A percentile compares a stretch with the other conserved stretches of the same genome.
Conservation (phyloP, 192 early-diverging fungal species). For the Linnemannia hyalina region DNA sequence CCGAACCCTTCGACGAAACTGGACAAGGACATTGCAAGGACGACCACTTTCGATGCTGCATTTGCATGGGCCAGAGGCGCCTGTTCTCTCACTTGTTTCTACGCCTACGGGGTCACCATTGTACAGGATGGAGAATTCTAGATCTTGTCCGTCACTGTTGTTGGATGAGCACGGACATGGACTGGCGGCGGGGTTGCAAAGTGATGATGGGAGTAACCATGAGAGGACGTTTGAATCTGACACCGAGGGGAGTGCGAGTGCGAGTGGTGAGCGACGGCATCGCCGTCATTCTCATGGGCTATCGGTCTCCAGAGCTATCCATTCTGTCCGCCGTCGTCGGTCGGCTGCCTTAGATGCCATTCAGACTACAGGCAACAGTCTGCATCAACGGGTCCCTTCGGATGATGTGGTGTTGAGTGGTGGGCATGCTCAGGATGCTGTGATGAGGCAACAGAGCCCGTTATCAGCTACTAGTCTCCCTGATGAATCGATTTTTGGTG, state of each 20-base stretch:
- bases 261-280: background rate
- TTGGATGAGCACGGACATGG: background rate
- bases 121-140: slow-evolving; percentile 16
- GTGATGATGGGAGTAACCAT: background rate
- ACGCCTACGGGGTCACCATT: background rate
- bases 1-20: slow-evolving; percentile 3
- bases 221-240: background rate
- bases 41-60: slow-evolving; percentile 36
- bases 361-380: background rate
- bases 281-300: background rate
- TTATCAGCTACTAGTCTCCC: background rate
- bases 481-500: background rate
- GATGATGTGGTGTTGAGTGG: background rate
- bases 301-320: background rate
- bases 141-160: slow-evolving; percentile 25
- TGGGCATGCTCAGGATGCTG: background rate
- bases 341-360: background rate
- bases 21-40: slow-evolving; percentile 10
- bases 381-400: background rate
- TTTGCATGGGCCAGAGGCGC: background rate
- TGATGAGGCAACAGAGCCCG: background rate
- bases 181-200: background rate
- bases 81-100: background rate
- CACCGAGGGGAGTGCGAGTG: background rate
- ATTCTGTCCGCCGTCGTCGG: slow-evolving; percentile 12